These are phyloP conservation scores for Aspergillus diversus DNA, from an alignment of 495 filamentous ascomycete species.

Conservation along the genomic window DNA sequence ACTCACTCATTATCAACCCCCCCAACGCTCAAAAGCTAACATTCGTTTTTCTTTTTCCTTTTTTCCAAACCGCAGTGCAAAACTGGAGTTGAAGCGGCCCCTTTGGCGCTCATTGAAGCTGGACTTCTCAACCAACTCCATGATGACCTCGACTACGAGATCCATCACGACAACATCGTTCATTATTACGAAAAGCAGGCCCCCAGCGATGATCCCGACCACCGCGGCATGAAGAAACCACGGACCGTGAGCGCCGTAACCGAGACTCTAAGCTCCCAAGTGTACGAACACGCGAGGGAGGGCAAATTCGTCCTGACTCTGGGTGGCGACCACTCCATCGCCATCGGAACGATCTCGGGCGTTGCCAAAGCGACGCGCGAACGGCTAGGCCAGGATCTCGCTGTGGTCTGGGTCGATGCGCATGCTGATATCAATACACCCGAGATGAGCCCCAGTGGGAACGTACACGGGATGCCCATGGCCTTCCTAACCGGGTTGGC, in stretches of 20 bases:
- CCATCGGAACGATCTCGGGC: conserved; percentile 88
- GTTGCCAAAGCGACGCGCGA: conserved; percentile 83
- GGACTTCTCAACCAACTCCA: conserved; percentile 84
- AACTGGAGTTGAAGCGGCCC: conserved; percentile 88
- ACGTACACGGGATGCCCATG: conserved; percentile 98
- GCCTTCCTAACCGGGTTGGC: conserved; percentile 87
- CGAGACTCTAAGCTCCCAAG: conserved; percentile 73
- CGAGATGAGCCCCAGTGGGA: conserved; percentile 85
- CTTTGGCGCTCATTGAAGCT: conserved; percentile 84
- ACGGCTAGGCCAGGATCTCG: conserved; percentile 77
- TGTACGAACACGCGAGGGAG: conserved; percentile 82
- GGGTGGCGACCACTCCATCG: conserved; percentile 95
- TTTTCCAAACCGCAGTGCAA: conserved; percentile 64
- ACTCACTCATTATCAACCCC: not conserved
- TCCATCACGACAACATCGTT: conserved; percentile 82
- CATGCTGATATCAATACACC: conserved; percentile 98
- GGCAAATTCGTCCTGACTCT: conserved; percentile 91
- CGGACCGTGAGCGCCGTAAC: conserved; percentile 89
- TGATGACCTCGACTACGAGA: conserved; percentile 83
- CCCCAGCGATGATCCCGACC: conserved; percentile 66
- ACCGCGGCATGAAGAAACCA: conserved; percentile 92
- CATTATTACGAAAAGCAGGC: conserved; percentile 81
- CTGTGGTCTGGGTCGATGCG: conserved; percentile 98
- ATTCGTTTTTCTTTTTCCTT: not conserved
- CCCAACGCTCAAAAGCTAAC: not conserved